Percentiles rank a stretch among this genome's conserved stretches.
phyloP scores from a whole-genome alignment of 208 protist species.

The Plasmodiophora brassicae region DNA sequence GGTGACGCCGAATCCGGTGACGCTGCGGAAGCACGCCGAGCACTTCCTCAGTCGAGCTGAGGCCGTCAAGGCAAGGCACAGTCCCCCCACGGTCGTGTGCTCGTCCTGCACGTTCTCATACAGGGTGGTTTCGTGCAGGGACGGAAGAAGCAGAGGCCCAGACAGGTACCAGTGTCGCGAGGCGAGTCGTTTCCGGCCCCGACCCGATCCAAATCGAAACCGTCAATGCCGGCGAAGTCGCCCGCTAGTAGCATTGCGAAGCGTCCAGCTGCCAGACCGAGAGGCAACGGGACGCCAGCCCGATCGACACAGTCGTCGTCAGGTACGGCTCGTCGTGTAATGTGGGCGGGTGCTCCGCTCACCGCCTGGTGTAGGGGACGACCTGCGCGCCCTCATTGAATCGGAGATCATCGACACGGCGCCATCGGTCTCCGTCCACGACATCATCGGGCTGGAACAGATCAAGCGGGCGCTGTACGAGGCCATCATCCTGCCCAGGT shows the following conservation, averaged over 20 bases:
- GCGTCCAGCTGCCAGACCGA: not conserved
- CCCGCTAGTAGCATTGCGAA: not conserved
- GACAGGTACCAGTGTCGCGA: not conserved
- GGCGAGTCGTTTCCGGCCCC: not conserved
- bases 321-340: not conserved
- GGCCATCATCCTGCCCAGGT: slow-evolving; percentile 58
- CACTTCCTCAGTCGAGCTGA: not conserved
- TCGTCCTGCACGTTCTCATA: too few species aligned
- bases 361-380: not conserved
- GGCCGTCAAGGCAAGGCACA: not conserved
- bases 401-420: not conserved
- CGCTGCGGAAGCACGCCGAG: not conserved
- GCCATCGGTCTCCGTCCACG: not conserved
- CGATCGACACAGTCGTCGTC: not conserved
- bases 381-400: not conserved
- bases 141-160: not conserved
- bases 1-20: not conserved
- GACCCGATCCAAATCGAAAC: not conserved
- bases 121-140: not conserved
- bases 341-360: not conserved
- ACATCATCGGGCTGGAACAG: slow-evolving; percentile 21
- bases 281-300: not conserved
- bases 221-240: not conserved
- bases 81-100: not conserved
- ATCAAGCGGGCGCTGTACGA: slow-evolving; percentile 64